Evolutionary conservation across 2,329 filamentous ascomycete genomes (phyloP).

Genomic region (Epichloe baconii): DNA sequence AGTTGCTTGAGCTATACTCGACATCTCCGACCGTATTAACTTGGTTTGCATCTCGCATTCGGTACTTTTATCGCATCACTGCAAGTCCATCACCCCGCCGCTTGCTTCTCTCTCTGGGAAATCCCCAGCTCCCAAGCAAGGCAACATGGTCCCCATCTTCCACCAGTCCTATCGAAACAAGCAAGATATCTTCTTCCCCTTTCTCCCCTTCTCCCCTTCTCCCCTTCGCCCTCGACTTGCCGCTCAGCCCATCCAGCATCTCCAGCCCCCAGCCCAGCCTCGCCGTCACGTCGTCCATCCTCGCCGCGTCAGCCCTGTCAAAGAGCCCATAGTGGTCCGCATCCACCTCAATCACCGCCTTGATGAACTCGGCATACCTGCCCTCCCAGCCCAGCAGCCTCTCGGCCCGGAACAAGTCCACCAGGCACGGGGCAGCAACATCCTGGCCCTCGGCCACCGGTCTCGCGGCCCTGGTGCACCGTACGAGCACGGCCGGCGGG

Average conservation of each 20-base stretch:
- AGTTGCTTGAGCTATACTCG: too few species aligned
- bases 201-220: neutral
- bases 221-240: neutral
- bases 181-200: neutral
- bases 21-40: too few species aligned
- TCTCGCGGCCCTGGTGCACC: constrained; percentile 7
- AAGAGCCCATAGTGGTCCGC: constrained; percentile 17
- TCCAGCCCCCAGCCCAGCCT: constrained; percentile 6
- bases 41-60: too few species aligned
- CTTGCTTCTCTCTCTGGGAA: too few species aligned
- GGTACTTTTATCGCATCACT: too few species aligned
- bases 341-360: constrained; percentile 15
- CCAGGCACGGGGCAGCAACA: constrained; percentile 6
- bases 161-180: neutral
- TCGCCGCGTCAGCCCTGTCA: constrained; percentile 6
- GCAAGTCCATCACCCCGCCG: too few species aligned
- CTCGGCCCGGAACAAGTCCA: constrained; percentile 16
- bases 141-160: too few species aligned
- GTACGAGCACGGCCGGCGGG: constrained; percentile 14
- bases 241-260: constrained; percentile 3
- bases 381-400: constrained; percentile 16
- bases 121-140: too few species aligned
- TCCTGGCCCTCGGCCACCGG: constrained; percentile 3
- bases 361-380: constrained; percentile 16
- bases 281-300: constrained; percentile 8